phyloP scores from a whole-genome alignment of 2,329 filamentous ascomycete species.

The Cercospora zeina region DNA sequence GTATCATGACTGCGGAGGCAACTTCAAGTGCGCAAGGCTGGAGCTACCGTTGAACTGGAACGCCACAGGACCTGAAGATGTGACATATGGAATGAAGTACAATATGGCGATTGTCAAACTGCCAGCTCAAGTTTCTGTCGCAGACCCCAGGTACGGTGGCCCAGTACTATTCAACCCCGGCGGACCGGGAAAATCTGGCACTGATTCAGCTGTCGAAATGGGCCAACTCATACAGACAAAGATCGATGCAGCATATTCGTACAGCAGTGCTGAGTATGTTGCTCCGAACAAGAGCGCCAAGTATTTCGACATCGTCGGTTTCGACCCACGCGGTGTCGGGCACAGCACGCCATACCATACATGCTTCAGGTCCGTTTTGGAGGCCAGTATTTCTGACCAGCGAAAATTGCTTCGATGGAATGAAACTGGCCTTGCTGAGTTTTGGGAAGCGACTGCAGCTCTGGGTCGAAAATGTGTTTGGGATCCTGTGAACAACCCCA shows the following conservation, averaged over 20 bases:
- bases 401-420: neutral
- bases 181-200: slow-evolving; percentile 48
- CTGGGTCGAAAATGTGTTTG: neutral
- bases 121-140: slow-evolving; percentile 46
- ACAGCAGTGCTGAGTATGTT: neutral
- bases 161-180: slow-evolving; percentile 49
- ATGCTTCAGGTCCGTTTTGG: slow-evolving; percentile 41
- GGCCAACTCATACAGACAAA: slow-evolving; percentile 30
- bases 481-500: neutral
- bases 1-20: neutral
- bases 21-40: slow-evolving; percentile 50
- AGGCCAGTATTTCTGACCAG: slow-evolving; percentile 27
- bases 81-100: slow-evolving; percentile 29
- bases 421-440: neutral
- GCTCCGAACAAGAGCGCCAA: slow-evolving; percentile 29
- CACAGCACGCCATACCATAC: slow-evolving; percentile 39
- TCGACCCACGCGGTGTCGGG: slow-evolving; percentile 49
- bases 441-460: neutral
- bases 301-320: slow-evolving; percentile 49
- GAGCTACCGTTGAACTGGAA: slow-evolving; percentile 53
- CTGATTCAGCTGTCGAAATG: slow-evolving; percentile 35
- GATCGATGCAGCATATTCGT: slow-evolving; percentile 23
- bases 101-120: slow-evolving; percentile 50
- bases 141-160: slow-evolving; percentile 45
- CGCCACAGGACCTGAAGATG: slow-evolving; percentile 19